A percentile compares a stretch with the other conserved stretches of the same genome.
Conservation (phyloP, 2,329 filamentous ascomycete species). For the Dryadomyces quercus-mongolicae region DNA sequence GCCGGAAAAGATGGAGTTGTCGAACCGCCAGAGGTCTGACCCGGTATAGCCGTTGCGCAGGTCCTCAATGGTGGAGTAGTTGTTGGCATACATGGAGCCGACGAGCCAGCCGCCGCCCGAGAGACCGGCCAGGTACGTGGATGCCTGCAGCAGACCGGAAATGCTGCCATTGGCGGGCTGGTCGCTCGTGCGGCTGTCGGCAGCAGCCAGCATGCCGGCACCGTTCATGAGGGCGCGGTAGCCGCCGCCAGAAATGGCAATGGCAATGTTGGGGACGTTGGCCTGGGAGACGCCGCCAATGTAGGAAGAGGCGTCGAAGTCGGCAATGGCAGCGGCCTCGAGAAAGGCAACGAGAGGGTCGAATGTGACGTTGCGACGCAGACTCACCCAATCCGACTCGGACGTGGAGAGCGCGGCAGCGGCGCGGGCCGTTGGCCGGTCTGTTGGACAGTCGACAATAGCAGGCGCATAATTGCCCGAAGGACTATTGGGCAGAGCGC, state of each 20-base stretch:
- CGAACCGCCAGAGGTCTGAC: conserved; percentile 22
- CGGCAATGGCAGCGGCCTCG: conserved; percentile 57
- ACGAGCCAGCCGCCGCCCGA: conserved; percentile 79
- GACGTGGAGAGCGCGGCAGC: conserved; percentile 51
- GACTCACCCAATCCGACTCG: conserved; percentile 63
- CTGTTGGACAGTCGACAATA: conserved; percentile 53
- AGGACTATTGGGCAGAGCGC: conserved; percentile 25
- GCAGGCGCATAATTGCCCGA: conserved; percentile 59
- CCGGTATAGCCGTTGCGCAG: conserved; percentile 33
- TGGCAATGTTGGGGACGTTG: conserved; percentile 47
- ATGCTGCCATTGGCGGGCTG: conserved; percentile 54
- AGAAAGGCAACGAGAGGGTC: conserved; percentile 66
- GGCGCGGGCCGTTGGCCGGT: conserved; percentile 55
- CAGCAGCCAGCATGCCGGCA: conserved; percentile 66
- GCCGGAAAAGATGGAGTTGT: conserved; percentile 22
- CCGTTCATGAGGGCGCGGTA: conserved; percentile 81
- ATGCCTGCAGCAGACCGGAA: conserved; percentile 67
- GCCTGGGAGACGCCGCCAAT: conserved; percentile 35
- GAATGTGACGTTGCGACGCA: conserved; percentile 60
- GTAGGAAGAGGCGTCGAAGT: conserved; percentile 65
- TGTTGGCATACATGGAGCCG: conserved; percentile 73
- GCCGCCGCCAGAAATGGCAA: conserved; percentile 73
- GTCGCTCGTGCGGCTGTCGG: conserved; percentile 58
- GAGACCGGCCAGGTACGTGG: conserved; percentile 70
- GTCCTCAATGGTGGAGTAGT: conserved; percentile 57